These are phyloP conservation scores for Avena insularis DNA, from an alignment of 176 grass and related monocot genomes.

Conservation along the genomic window DNA sequence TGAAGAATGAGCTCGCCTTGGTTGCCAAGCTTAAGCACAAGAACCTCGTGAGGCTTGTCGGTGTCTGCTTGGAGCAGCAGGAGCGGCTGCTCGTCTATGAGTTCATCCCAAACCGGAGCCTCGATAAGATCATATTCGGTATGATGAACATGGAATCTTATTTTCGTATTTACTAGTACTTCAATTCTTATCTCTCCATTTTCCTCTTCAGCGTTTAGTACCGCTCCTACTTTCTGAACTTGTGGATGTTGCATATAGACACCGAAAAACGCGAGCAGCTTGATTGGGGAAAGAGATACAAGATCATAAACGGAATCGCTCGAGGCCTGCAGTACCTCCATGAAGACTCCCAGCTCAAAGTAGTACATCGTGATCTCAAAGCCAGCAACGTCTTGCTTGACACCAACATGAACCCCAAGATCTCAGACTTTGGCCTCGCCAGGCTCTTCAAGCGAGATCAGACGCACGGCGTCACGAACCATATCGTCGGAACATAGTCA, in stretches of 20 bases:
- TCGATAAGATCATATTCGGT: conserved; percentile 37
- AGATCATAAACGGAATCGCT: conserved; percentile 59
- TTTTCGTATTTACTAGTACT: background rate
- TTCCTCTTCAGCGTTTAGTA: background rate
- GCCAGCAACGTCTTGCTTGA: conserved; percentile 48
- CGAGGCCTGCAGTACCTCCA: conserved; percentile 78
- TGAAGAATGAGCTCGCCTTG: conserved; percentile 48
- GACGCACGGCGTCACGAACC: conserved; percentile 48
- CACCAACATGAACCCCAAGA: conserved; percentile 61
- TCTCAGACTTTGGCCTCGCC: conserved; percentile 69
- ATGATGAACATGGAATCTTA: background rate
- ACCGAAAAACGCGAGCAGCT: conserved; percentile 25
- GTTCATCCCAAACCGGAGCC: conserved; percentile 34
- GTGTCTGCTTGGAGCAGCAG: conserved; percentile 39
- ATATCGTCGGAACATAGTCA: conserved; percentile 67
- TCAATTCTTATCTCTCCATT: background rate
- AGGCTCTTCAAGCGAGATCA: conserved; percentile 55
- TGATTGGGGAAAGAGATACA: conserved; percentile 52
- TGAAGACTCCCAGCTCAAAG: conserved; percentile 65
- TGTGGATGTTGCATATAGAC: conserved; percentile 31
- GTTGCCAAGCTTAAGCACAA: conserved; percentile 45
- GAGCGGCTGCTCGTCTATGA: conserved; percentile 47
- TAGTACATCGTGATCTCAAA: conserved; percentile 51
- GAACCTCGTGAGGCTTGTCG: conserved; percentile 46
- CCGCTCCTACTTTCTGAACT: background rate